Evolutionary conservation across 2,329 filamentous ascomycete genomes (phyloP), one percentile per base, ranked within the genome.

Genomic region (Aspergillaceae sp.): DNA sequence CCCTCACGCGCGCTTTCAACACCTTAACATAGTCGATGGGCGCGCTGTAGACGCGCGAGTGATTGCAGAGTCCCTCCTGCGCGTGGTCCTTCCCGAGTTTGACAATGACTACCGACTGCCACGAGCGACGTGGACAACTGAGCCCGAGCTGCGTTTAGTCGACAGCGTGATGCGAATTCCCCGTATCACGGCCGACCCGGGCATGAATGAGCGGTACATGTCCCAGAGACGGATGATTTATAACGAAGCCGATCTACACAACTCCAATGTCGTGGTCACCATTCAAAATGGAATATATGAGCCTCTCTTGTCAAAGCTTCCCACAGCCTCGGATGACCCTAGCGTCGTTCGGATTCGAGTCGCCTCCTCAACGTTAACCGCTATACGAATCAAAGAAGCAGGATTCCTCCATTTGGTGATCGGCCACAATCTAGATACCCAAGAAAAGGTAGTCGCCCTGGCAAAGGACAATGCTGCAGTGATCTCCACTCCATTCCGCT

Each of bases 361-460:
- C 30, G 30, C 6, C 30, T 33, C 6, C 9, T 33, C 30, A 6
- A 33, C 30, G 30, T 33, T 9, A 33, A 33, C 30, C 9, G 30
- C 30, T 9, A 9, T 33, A 6, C 6, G 30, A 33, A 2, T 33
- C 6, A 9, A 33, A 7, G 30, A 2, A 33, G 9, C 3, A 7
- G 30, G 30, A 7, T 33, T 33, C 30, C 9, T 33, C 2, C 30
- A 33, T 33, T 9, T 33, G 6, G 35, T 48, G 4, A 19, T 47
- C 4, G 48, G 48, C 6, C 29, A 10, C 5, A 30, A 48, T 10
- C 33, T 42, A 30, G 8, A 32, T 10, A 50, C 38, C 4, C 8
- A 35, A 7, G 11, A 27, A 4, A 42, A 36, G 6, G 30, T 45
- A n/a, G 8, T 50, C 4, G 48, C 48, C 8, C 10, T 48, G 7